A percentile compares a stretch with the other conserved stretches of the same genome.
phyloP scores from a whole-genome alignment of 2,329 filamentous ascomycete species.

The Acarospora socialis region DNA sequence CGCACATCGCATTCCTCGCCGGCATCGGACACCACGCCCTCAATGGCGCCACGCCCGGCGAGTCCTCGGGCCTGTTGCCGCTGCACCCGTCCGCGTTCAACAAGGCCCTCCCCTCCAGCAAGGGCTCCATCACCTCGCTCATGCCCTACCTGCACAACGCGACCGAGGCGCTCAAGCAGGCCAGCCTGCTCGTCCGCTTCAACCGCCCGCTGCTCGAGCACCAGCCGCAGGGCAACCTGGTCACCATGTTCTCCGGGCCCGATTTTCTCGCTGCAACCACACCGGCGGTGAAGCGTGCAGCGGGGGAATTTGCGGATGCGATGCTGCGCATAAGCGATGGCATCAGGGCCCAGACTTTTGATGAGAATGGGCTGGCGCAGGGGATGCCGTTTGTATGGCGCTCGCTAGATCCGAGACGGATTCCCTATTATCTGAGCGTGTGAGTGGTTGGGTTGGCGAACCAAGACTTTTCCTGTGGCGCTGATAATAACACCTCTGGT shows the following conservation, averaged over 20 bases:
- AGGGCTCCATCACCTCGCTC: constrained; percentile 26
- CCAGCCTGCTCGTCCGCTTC: constrained; percentile 27
- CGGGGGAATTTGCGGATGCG: constrained; percentile 21
- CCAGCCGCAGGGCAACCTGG: constrained; percentile 25
- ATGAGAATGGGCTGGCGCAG: constrained; percentile 27
- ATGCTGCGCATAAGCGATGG: constrained; percentile 28
- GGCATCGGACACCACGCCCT: constrained; percentile 28
- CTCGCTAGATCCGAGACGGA: constrained; percentile 16
- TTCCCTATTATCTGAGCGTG: constrained; percentile 5
- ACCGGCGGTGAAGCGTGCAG: constrained; percentile 20
- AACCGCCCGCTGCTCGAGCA: constrained; percentile 26
- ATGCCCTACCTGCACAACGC: constrained; percentile 24
- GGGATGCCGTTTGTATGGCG: constrained; percentile 36
- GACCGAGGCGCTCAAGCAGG: constrained; percentile 23
- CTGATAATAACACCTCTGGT: too few relatives aligned
- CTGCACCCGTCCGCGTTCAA: constrained; percentile 31
- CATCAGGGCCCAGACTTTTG: constrained; percentile 28
- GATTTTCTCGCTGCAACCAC: constrained; percentile 24
- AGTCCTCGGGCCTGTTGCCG: constrained; percentile 25
- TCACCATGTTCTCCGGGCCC: constrained; percentile 29
- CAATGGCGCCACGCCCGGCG: constrained; percentile 29
- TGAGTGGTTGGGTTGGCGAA: too few relatives aligned
- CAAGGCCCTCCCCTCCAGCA: constrained; percentile 24
- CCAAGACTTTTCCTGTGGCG: too few relatives aligned
- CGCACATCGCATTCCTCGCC: constrained; percentile 25